Base-by-base conservation (phyloP, 768 basidiomycete species). In the Kwoniella mangroviensis region DNA sequence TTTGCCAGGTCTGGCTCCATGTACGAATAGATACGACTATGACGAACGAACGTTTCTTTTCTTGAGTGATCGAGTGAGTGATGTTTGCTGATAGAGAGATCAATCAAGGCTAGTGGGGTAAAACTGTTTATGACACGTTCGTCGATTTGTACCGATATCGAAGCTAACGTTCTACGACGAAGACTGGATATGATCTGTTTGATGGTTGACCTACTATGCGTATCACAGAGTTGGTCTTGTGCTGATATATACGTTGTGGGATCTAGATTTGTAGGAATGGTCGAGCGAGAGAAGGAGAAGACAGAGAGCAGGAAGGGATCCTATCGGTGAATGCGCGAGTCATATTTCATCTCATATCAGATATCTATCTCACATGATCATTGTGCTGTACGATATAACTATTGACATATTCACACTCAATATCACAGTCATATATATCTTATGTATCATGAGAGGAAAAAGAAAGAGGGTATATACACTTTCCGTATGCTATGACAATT, bases 381-480 rank as follows among this genome's bases (percentile, higher is more conserved):
- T 4, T 6, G 4, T 3, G 15, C 19, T 6, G 4, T 3, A 49
- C 19, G 45, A 49, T 17, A 49, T 9, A 49, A 49, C 45, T 19
- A 49, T 6, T 15, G 13, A 49, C 45, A 49, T 49, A 49, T 49
- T 13, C 45, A 49, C 15, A 15, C 13, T 49, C 45, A 11, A 19
- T 49, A 49, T 12, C 45, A 49, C 45, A 15, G 45, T 49, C 45
- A 49, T 49, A 49, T 49, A 49, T 49, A 19, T 43, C 6, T 7
- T 43, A 43, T 19, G 21, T 21, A 54, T 54, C 53, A 54, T 21
- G 13, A 54, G 5, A 22, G 5, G 11, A n/a, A 22, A 12, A 24
- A 54, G n/a, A 12, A 24, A 54, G n/a, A 54, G 53, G 53, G 56
- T 58, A 58, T 58, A 26, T 28, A 58, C 12, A 15, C 24, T 40